Base-by-base conservation (phyloP, 1,139 yeast genomes). In the Suhomyces guaymorum region DNA sequence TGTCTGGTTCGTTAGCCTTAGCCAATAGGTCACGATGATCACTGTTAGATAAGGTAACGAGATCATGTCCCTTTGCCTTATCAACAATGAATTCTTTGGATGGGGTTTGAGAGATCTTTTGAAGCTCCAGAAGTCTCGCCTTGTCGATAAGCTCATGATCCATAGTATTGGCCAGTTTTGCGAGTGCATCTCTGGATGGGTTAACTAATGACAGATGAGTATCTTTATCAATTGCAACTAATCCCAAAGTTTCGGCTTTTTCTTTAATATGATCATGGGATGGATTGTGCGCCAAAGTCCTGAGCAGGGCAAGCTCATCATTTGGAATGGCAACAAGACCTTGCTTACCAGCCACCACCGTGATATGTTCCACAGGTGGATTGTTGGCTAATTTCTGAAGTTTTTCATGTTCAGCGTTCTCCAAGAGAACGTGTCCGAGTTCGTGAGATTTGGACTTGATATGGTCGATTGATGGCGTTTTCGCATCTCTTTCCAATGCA, bases 1-100 rank as follows among this genome's bases (percentile, higher is more conserved):
- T 38, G 14, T 65, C 51, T 13, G 75, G 75, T 2, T 54, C 46
- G 18, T 56, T 47, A 3, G 66, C 61, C 26, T 52, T 52, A 8
- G 37, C 38, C 26, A 41, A 22, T 30, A 67, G 47, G 6, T 48
- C 50, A 4, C 54, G 46, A 38, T 59, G 52, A 13, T 47, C 51
- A n/a, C 34, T 28, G 14, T 28, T 34, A 10, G 40, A 24, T 11
- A 45, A 33, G 14, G 48, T 41, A 6, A 49, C 42, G 18, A 48
- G 47, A 6, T 58, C 60, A 32, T 34, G 46, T 23, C 35, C 26
- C 18, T 38, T 29, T 20, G 54, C 51, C 26, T 52, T 43, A 13
- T 42, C 41, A 5, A 41, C 17, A 10, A 54, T 34, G 4, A 52
- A 46, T n/a, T 38, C 45, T 17, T 28, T 33, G 11, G 40, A 28